Evolutionary conservation across 371 early-diverging fungal genomes (phyloP), one percentile per base, ranked within the genome.

Genomic region (Modicella reniformis): DNA sequence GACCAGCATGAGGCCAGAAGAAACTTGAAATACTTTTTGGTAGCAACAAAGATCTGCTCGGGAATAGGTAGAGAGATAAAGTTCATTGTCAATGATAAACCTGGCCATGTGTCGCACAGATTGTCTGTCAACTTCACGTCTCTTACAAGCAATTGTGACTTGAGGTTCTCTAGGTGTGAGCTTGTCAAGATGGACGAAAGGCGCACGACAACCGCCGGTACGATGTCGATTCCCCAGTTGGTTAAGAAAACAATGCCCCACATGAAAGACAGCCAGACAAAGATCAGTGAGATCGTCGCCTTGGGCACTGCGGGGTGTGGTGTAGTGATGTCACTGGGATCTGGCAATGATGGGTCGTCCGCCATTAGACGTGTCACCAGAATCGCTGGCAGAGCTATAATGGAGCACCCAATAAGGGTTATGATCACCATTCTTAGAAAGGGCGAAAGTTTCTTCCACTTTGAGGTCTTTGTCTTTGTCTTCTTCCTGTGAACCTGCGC

Each of bases 191-290:
- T 34, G 25, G 72, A 72, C 3, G 72, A 60, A 25, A 72, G 33
- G 7, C 65, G 67, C 23, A 76, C 65, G 26, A 76, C 71, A n/a
- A 68, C 54, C 0, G 53, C 65, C 5, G 77, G 77, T 10, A 76
- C 68, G 8, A 71, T 64, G 48, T 76, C 77, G 23, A 76, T 25
- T 25, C 72, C 68, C 77, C 77, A 76, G 65, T 76, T 76, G 37
- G 68, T 72, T 29, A 71, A n/a, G 25, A 67, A 76, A 54, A 67
- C 55, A 30, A 76, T 68, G 12, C 72, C 72, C 72, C 77, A 76
- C 77, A 76, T 76, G 37, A 76, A 76, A 6, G 77, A 67, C 29
- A 76, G 58, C 77, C 77, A 76, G 32, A 67, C 56, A 62, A 76
- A 76, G 58, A 76, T 71, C 34, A 75, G 19, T 15, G 54, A 62